Percentiles rank a stretch among this genome's conserved stretches.
Conservation (phyloP, 2,329 filamentous ascomycete genomes). For the Aspergillus fijiensis region DNA sequence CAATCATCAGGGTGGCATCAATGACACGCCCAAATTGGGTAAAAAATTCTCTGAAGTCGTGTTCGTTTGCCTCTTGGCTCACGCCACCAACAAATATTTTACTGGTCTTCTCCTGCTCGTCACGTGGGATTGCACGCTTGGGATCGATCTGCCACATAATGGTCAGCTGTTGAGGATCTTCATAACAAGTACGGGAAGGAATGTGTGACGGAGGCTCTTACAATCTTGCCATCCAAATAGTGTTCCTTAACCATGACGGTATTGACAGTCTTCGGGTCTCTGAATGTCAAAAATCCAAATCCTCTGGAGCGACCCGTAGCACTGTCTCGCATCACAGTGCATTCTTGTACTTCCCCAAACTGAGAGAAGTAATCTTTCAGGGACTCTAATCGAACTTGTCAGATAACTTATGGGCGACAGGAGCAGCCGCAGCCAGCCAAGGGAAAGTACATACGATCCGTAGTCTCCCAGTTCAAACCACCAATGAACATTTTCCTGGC, state of each 20-base stretch:
- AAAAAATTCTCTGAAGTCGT: constrained; percentile 96
- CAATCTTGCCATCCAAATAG: constrained; percentile 96
- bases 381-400: constrained; percentile 65
- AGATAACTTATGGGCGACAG: constrained; percentile 19
- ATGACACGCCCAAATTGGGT: constrained; percentile 94
- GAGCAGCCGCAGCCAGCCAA: constrained; percentile 10
- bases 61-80: constrained; percentile 93
- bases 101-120: constrained; percentile 96
- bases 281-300: constrained; percentile 97
- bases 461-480: constrained; percentile 98
- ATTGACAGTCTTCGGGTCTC: constrained; percentile 95
- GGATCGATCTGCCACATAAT: constrained; percentile 74
- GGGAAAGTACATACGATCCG: constrained; percentile 71
- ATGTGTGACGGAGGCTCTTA: constrained; percentile 51
- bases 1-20: constrained; percentile 98
- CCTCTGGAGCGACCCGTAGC: constrained; percentile 90
- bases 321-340: constrained; percentile 98
- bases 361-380: constrained; percentile 96
- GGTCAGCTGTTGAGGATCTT: background rate
- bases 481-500: constrained; percentile 99
- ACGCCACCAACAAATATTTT: constrained; percentile 99
- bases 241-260: constrained; percentile 99
- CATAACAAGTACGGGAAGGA: background rate
- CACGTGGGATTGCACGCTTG: constrained; percentile 92
- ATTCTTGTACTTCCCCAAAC: constrained; percentile 95